These are phyloP conservation scores for Xenoacremonium recifei DNA, from an alignment of 2,329 filamentous ascomycete genomes.

Conservation along the genomic window DNA sequence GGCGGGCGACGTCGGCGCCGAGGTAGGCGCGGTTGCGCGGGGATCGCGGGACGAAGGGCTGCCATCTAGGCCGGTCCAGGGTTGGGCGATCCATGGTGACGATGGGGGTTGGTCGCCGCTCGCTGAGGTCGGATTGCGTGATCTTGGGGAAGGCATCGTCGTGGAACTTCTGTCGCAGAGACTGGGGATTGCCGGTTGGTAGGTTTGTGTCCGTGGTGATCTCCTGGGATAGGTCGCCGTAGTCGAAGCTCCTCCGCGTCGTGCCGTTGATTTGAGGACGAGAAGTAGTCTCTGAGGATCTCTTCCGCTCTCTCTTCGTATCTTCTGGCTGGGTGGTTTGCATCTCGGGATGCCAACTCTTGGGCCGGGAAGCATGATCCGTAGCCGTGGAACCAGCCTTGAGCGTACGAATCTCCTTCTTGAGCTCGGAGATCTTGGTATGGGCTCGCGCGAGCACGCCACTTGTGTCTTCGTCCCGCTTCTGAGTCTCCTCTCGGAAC, in stretches of 20 bases:
- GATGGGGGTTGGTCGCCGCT: constrained; percentile 10
- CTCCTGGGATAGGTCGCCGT: constrained; percentile 14
- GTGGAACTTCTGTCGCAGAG: constrained; percentile 34
- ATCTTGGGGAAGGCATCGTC: constrained; percentile 23
- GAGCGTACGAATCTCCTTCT: constrained; percentile 49
- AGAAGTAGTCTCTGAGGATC: neutral
- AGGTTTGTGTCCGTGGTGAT: constrained; percentile 17
- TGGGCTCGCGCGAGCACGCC: constrained; percentile 56
- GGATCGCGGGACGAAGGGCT: constrained; percentile 41
- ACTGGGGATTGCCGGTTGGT: constrained; percentile 18
- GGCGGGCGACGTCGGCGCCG: constrained; percentile 30
- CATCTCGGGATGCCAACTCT: constrained; percentile 29
- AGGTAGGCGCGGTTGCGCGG: constrained; percentile 38
- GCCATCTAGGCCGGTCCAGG: constrained; percentile 37
- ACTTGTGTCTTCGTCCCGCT: constrained; percentile 53
- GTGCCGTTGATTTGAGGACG: constrained; percentile 8
- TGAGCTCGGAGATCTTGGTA: constrained; percentile 54
- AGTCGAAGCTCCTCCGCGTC: constrained; percentile 28
- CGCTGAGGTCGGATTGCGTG: constrained; percentile 14
- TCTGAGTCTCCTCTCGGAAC: constrained; percentile 52
- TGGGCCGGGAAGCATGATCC: constrained; percentile 21
- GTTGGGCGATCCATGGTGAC: constrained; percentile 23
- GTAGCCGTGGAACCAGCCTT: constrained; percentile 31
- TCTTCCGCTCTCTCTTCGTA: constrained; percentile 7
- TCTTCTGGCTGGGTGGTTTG: constrained; percentile 13